Evolutionary conservation across 495 filamentous ascomycete species (phyloP), one percentile per base, ranked within the genome.

Genomic region (Penicillium pulvis): DNA sequence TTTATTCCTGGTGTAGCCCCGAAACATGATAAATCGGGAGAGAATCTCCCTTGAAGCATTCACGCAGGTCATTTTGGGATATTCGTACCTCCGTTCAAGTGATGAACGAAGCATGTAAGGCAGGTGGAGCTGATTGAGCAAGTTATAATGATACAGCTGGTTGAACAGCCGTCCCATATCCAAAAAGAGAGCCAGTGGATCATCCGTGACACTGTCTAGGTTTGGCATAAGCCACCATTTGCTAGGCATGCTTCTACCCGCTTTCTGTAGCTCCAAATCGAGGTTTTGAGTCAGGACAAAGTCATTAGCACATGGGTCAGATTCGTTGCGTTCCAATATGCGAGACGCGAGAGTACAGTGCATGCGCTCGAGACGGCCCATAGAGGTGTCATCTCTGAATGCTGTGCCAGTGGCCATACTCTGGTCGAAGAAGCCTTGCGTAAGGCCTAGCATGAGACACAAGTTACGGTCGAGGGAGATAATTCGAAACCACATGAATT

Each of bases 41-140:
- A 85, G 64, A 55, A 81, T 69, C 51, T 79, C 75, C 1, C 80
- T 71, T 7, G 75, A 72, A 71, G 76, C 64, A 59, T 77, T 75
- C 0, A 83, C 58, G n/a, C 75, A 75, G 12, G 70, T 71, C 19
- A 72, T 66, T 8, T 67, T 67, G 47, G 71, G 77, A 56, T 73
- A 71, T 14, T 77, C 64, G 45, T 60, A 60, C 19, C 51, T 52
- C 10, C 44, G 35, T 42, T 68, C 61, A 19, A 20, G 7, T 12
- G 59, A 59, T 14, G 52, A 46, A 31, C 56, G 49, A 1, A 72
- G 53, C 65, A 74, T 72, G 39, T 73, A 70, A 12, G 68, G 72
- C 6, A 75, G 42, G 55, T 75, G 68, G 0, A 75, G 62, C 28
- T 64, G 63, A 31, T 53, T 67, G 4, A 74, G 55, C 33, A 74